Conservation (phyloP, 2,329 filamentous ascomycete species). For the Arthrobotrys sphaeroides region DNA sequence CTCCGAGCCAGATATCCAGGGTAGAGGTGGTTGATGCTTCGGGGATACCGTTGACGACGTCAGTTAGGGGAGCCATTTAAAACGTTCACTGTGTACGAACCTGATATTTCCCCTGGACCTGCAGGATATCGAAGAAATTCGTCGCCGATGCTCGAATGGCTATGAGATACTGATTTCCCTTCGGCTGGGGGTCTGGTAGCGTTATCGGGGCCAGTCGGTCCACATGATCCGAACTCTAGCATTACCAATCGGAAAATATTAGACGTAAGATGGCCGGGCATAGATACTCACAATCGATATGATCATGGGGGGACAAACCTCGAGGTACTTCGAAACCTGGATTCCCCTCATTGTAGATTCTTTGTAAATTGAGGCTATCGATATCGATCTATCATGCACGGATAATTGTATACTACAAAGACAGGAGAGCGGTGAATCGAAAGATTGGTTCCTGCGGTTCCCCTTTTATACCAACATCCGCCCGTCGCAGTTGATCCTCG, state of each 20-base stretch:
- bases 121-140: slow-evolving; percentile 97
- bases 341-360: slow-evolving; percentile 73
- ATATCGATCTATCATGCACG: no score
- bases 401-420: no score
- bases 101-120: slow-evolving; percentile 96
- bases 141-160: slow-evolving; percentile 85
- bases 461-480: no score
- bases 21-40: slow-evolving; percentile 56
- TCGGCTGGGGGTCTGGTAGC: slow-evolving; percentile 78
- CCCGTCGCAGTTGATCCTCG: no score
- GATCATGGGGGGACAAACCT: slow-evolving; percentile 64
- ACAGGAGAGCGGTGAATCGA: no score
- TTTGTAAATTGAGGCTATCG: no score
- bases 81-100: neutral
- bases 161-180: slow-evolving; percentile 81
- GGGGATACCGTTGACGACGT: neutral
- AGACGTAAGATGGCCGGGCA: slow-evolving; percentile 16
- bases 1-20: slow-evolving; percentile 74
- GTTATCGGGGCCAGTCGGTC: slow-evolving; percentile 77
- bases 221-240: slow-evolving; percentile 80
- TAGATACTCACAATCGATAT: neutral
- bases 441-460: no score
- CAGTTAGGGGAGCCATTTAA: slow-evolving; percentile 54
- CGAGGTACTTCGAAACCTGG: slow-evolving; percentile 77
- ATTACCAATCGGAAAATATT: neutral